Base-by-base conservation (phyloP, 495 filamentous ascomycete genomes). In the Penicillium coffeae region DNA sequence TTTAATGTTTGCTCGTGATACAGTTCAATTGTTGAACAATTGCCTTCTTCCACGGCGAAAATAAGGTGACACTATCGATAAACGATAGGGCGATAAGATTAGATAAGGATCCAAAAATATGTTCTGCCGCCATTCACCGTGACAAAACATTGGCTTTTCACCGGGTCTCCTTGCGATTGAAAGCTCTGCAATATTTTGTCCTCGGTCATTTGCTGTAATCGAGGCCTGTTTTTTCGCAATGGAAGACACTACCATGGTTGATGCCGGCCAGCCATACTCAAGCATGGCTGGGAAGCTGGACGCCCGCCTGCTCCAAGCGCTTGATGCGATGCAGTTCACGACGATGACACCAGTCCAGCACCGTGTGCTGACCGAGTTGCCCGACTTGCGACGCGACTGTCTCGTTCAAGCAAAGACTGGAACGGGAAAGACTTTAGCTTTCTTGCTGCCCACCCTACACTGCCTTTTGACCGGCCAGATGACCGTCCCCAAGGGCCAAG, bases 331-430 rank as follows among this genome's bases (percentile, higher is more conserved):
- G 74, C 63, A 63, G 0, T 73, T 72, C 46, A 58, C 64, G 10
- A 60, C 51, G 55, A 79, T 81, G 78, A 78, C 78, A 1, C 74
- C 79, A 6, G 79, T 83, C 25, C 79, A 83, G 49, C 69, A 77
- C 19, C 71, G 74, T 48, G 78, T 81, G 21, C 52, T 83, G 56
- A 68, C 56, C 1, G 67, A 73, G 37, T 68, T 83, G 16, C 78
- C 79, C 16, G 65, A 52, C 25, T 72, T 73, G 66, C 66, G 65
- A 46, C 72, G 66, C 47, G 77, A 81, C 56, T 80, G 75, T 38
- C 68, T 77, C 13, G 88, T 88, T 34, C 88, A 90, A 70, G 88
- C 88, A 47, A 88, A 85, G 63, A 92, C 88, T n/a, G 88, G 88
- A 55, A 90, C 88, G 4, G 88, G 88, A 48, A 92, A 92, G 62